A percentile compares a stretch with the other conserved stretches of the same genome.
Evolutionary conservation across 2,329 filamentous ascomycete species (phyloP).

Genomic region (Emergomyces pasteurianus): DNA sequence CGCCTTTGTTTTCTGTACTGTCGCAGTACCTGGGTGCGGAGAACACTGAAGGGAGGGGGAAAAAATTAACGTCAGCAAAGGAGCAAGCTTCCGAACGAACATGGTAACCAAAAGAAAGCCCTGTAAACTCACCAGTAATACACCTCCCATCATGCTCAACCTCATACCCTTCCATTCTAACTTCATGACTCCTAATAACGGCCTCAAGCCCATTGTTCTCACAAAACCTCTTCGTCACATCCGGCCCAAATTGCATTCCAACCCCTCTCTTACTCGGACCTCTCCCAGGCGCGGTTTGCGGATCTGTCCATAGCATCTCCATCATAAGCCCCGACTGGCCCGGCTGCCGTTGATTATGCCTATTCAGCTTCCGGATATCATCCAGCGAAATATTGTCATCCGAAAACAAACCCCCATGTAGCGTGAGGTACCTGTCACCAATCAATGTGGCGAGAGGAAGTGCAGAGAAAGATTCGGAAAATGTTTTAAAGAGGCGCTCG

Average conservation of each 20-base stretch:
- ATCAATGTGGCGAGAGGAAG: slow-evolving; percentile 85
- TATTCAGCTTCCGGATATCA: slow-evolving; percentile 84
- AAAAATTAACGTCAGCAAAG: not conserved
- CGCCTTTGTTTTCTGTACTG: slow-evolving; percentile 93
- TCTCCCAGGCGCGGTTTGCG: slow-evolving; percentile 71
- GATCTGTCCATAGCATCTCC: slow-evolving; percentile 99
- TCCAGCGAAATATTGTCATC: slow-evolving; percentile 83
- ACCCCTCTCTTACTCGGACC: slow-evolving; percentile 95
- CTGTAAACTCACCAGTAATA: slow-evolving; percentile 61
- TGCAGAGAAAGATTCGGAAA: slow-evolving; percentile 95
- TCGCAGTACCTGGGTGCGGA: slow-evolving; percentile 97
- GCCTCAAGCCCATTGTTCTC: slow-evolving; percentile 90
- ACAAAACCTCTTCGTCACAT: slow-evolving; percentile 92
- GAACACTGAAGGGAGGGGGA: slow-evolving; percentile 51
- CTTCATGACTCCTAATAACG: slow-evolving; percentile 93
- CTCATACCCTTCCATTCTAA: slow-evolving; percentile 98
- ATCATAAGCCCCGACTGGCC: slow-evolving; percentile 96
- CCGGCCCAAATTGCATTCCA: slow-evolving; percentile 90
- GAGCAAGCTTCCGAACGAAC: not conserved
- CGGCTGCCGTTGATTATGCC: slow-evolving; percentile 82
- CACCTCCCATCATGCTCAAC: slow-evolving; percentile 92
- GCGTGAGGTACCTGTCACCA: slow-evolving; percentile 77
- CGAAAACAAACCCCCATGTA: slow-evolving; percentile 92
- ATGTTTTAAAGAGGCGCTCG: slow-evolving; percentile 89
- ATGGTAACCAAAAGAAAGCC: not conserved